Base-by-base conservation (phyloP, 2,329 filamentous ascomycete genomes). In the Fusarium avenaceum region DNA sequence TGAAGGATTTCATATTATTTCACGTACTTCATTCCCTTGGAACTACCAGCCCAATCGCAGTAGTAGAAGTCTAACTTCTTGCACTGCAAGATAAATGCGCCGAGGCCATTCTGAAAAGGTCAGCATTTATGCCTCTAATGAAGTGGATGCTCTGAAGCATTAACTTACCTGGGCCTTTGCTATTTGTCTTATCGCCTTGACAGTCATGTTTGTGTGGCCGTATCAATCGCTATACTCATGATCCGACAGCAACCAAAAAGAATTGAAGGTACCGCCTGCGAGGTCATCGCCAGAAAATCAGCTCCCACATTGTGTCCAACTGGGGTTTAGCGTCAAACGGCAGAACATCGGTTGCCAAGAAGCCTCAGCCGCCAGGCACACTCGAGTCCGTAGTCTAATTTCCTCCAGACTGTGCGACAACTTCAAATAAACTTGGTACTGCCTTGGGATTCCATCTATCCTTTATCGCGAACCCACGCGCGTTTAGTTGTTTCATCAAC, bases 41-140 rank as follows among this genome's bases (percentile, higher is more conserved):
- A 98, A 80, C 93, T 97, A 67, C 94, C 96, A 59, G 92, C 93
- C 88, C 92, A 94, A 86, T 98, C 94, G 85, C 96, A 98, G 84
- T 97, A 99, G 83, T 97, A 92, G 77, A 99, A 93, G 80, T 97
- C 93, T 79, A 99, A 85, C 77, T 91, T 92, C 85, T 93, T 97
- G 89, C 96, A 99, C 84, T 97, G 95, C 60, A 97, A 88, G 81
- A 99, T 93, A 85, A 98, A 98, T 78, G 94, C 92, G 76, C 95
- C 95, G 72, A 98, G 86, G 86, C 96, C 96, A 84, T 99, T 98
- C 94, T 98, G 33, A 8, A 33, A 39, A 26, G 40, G 63, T 74
- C 47, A 73, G 76, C 47, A 40, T 24, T 15, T n/a, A 22, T 43
- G n/a, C 40, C 20, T 22, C 32, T 4, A 15, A 7, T 7, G 14